phyloP scores from a whole-genome alignment of 1,284 basidiomycete genomes.

The Peniophora sp. region DNA sequence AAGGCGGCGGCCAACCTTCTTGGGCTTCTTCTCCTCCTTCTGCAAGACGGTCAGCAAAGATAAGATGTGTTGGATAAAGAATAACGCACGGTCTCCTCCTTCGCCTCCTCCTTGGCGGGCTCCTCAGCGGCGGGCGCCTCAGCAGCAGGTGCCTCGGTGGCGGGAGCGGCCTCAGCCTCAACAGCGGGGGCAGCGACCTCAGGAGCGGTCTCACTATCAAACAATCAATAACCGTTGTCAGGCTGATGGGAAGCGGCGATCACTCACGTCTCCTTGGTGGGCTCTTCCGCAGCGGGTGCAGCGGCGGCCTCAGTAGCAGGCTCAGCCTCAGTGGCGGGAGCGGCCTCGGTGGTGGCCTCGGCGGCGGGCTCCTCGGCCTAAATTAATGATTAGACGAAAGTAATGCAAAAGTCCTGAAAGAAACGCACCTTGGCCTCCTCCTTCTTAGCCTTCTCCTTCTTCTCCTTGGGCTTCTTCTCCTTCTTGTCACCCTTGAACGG shows the following conservation, averaged over 20 bases:
- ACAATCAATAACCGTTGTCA: slow-evolving; percentile 1
- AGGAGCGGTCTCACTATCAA: slow-evolving; percentile 11
- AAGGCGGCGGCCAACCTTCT: slow-evolving; percentile 68
- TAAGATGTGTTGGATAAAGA: background rate
- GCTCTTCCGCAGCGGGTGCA: slow-evolving; percentile 28
- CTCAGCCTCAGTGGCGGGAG: slow-evolving; percentile 33
- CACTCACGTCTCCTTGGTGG: slow-evolving; percentile 52
- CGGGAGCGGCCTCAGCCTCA: slow-evolving; percentile 19
- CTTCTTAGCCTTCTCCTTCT: slow-evolving; percentile 45
- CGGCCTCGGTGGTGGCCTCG: slow-evolving; percentile 24
- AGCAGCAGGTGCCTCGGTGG: slow-evolving; percentile 21
- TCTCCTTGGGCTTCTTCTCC: slow-evolving; percentile 44
- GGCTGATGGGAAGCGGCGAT: slow-evolving; percentile 2
- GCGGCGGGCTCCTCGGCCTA: slow-evolving; percentile 26
- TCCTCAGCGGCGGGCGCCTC: slow-evolving; percentile 26
- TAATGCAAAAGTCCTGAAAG: slow-evolving; percentile 12
- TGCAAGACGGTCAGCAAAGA: slow-evolving; percentile 11
- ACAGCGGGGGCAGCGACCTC: slow-evolving; percentile 14
- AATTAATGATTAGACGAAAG: slow-evolving; percentile 3
- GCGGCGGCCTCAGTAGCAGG: slow-evolving; percentile 28
- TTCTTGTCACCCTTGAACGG: slow-evolving; percentile 64
- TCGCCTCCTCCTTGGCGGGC: slow-evolving; percentile 33
- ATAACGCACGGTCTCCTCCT: slow-evolving; percentile 53
- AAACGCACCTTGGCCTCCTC: slow-evolving; percentile 53
- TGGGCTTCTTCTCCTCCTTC: slow-evolving; percentile 43